These are phyloP conservation scores for Eimeria tenella DNA, from an alignment of 169 alveolate species.

Conservation along the genomic window DNA sequence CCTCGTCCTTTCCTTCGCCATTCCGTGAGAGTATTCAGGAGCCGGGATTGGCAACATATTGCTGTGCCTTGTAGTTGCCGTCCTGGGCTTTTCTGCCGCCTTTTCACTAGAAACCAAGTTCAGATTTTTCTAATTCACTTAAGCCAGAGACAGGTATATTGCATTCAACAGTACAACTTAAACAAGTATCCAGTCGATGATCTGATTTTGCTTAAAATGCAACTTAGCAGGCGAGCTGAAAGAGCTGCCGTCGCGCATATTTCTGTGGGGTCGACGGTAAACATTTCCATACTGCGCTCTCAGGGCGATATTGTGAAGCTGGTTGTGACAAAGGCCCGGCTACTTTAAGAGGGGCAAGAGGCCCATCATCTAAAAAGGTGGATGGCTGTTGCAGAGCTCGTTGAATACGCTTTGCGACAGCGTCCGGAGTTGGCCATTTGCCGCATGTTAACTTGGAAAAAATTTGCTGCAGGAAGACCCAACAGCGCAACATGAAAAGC, in stretches of 20 bases:
- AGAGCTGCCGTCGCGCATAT: neutral
- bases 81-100: too few relatives aligned
- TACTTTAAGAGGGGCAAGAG: conserved; percentile 31
- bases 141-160: too few relatives aligned
- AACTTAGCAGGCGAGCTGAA: neutral
- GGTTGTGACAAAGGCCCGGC: neutral
- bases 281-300: neutral
- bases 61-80: too few relatives aligned
- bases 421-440: conserved; percentile 69
- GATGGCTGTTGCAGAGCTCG: conserved; percentile 69
- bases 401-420: conserved; percentile 52
- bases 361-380: conserved; percentile 34
- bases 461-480: conserved; percentile 42
- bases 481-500: neutral
- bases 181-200: neutral
- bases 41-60: too few relatives aligned
- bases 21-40: too few relatives aligned
- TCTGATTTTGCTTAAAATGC: neutral
- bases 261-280: neutral
- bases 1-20: too few relatives aligned
- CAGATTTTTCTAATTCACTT: too few relatives aligned
- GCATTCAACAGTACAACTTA: neutral
- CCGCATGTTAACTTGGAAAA: conserved; percentile 73
- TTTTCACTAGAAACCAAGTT: too few relatives aligned
- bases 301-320: neutral